phyloP scores from a whole-genome alignment of 331 rosid genomes.

The Cydonia oblonga region DNA sequence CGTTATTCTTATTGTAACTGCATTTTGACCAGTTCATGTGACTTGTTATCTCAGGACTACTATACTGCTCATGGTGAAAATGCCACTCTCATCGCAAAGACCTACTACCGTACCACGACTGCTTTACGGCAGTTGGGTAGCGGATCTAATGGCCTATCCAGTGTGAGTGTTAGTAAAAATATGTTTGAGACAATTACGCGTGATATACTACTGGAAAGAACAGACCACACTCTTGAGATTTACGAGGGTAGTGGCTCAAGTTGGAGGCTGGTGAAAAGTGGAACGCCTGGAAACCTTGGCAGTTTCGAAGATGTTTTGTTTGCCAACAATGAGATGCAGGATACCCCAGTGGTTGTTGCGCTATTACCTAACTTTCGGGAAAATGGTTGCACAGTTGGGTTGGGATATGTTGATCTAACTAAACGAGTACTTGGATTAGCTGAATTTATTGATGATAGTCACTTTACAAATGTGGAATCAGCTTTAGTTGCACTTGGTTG shows the following conservation, averaged over 20 bases:
- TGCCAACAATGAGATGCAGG: constrained; percentile 98
- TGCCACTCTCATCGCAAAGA: constrained; percentile 86
- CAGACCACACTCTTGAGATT: constrained; percentile 83
- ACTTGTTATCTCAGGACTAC: constrained; percentile 54
- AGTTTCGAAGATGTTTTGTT: constrained; percentile 83
- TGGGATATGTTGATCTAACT: constrained; percentile 74
- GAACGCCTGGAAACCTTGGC: constrained; percentile 92
- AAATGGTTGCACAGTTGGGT: constrained; percentile 73
- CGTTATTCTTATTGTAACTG: not conserved
- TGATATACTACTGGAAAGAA: constrained; percentile 82
- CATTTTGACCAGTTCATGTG: not conserved
- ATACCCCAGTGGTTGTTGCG: constrained; percentile 75
- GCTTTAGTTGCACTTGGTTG: constrained; percentile 92
- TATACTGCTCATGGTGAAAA: constrained; percentile 87
- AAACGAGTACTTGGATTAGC: constrained; percentile 79
- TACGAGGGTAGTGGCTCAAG: constrained; percentile 89
- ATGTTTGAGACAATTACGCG: constrained; percentile 87
- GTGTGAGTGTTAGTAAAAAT: constrained; percentile 67
- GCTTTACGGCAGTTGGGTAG: constrained; percentile 70
- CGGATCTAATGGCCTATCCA: constrained; percentile 63
- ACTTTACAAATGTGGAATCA: constrained; percentile 84
- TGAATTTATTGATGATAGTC: constrained; percentile 88
- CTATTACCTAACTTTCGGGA: constrained; percentile 52
- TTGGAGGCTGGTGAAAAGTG: constrained; percentile 77
- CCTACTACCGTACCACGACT: constrained; percentile 81